Percentiles rank a stretch among this genome's conserved stretches.
Conservation (phyloP, 1,139 yeast species). For the Zygoascus hellenicus region DNA sequence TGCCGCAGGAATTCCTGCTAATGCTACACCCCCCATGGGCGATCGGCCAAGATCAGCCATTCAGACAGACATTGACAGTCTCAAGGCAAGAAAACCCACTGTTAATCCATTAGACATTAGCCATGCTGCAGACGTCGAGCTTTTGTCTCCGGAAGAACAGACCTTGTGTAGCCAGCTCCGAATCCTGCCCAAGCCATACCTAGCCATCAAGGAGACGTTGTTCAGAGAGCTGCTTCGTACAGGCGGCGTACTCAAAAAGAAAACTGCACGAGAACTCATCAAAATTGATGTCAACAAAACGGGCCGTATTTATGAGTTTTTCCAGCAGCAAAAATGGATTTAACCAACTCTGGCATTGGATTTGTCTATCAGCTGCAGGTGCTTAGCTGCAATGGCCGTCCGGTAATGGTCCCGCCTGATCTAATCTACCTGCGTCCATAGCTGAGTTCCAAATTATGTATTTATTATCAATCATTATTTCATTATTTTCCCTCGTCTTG, state of each 20-base stretch:
- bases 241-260: constrained; percentile 77
- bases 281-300: constrained; percentile 86
- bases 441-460: not conserved
- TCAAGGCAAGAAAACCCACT: constrained; percentile 20
- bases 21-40: constrained; percentile 14
- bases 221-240: constrained; percentile 82
- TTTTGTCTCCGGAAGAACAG: constrained; percentile 81
- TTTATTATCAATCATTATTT: not conserved
- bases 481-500: too few relatives aligned
- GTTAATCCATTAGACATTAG: constrained; percentile 56
- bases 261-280: constrained; percentile 73
- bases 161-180: constrained; percentile 76
- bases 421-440: too few relatives aligned
- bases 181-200: constrained; percentile 85
- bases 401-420: too few relatives aligned
- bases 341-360: not conserved
- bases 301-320: constrained; percentile 83
- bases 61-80: constrained; percentile 6
- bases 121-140: constrained; percentile 75
- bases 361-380: not conserved
- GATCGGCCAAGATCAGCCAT: constrained; percentile 1
- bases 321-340: constrained; percentile 86
- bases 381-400: too few relatives aligned
- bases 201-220: constrained; percentile 87
- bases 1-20: constrained; percentile 4